These are phyloP conservation scores for Suillus ampliporus DNA, from an alignment of 768 basidiomycete species.

Conservation along the genomic window DNA sequence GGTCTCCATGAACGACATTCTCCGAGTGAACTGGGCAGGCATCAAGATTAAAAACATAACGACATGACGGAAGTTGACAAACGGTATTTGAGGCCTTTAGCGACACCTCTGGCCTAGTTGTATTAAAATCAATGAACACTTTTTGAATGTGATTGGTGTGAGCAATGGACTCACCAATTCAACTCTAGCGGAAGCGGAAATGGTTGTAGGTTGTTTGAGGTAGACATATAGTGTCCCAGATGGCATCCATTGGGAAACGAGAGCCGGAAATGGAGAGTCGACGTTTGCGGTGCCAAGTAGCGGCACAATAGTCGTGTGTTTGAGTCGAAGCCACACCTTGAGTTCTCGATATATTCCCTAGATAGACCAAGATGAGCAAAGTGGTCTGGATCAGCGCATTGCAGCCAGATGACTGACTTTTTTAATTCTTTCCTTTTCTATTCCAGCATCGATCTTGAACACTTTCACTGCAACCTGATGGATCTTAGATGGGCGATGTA, in stretches of 20 bases:
- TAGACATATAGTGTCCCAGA: constrained; percentile 2
- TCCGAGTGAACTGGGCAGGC: constrained; percentile 20
- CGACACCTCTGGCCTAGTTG: constrained; percentile 18
- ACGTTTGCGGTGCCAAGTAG: constrained; percentile 21
- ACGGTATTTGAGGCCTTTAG: constrained; percentile 21
- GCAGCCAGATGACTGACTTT: not conserved
- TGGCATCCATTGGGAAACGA: constrained; percentile 8
- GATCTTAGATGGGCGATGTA: not conserved
- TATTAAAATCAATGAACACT: not conserved
- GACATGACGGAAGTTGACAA: not conserved
- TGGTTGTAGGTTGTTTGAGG: not conserved
- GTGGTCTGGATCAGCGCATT: not conserved
- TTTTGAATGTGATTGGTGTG: not conserved
- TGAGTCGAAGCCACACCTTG: constrained; percentile 24
- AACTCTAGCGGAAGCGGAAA: not conserved
- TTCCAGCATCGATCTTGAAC: not conserved
- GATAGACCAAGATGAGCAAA: not conserved
- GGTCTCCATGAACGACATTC: constrained; percentile 23
- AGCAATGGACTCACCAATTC: not conserved
- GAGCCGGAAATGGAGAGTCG: not conserved
- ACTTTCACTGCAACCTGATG: not conserved
- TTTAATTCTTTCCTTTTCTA: not conserved
- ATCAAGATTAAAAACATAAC: not conserved
- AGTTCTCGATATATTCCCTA: constrained; percentile 28
- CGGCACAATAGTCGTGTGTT: constrained; percentile 24